A percentile compares a stretch with the other conserved stretches of the same genome.
These are phyloP conservation scores for Decorospora gaudefroyi DNA, from an alignment of 2,329 filamentous ascomycete species.

Conservation along the genomic window DNA sequence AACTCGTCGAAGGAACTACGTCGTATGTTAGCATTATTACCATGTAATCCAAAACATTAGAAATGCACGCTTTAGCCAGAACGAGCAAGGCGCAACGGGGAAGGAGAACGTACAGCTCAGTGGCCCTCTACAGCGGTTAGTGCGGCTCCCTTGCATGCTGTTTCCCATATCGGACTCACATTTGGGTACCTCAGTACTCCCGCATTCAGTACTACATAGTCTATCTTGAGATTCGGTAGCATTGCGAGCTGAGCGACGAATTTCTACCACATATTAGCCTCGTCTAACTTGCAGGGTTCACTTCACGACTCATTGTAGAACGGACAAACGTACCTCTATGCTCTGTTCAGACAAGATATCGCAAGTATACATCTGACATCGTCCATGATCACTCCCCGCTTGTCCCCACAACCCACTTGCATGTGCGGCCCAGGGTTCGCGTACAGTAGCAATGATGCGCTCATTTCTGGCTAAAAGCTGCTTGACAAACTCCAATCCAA, in stretches of 20 bases:
- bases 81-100: conserved; percentile 23
- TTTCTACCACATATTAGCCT: conserved; percentile 36
- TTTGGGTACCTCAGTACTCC: conserved; percentile 62
- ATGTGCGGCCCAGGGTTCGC: conserved; percentile 49
- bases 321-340: conserved; percentile 49
- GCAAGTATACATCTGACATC: conserved; percentile 56
- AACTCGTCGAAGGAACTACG: conserved; percentile 59
- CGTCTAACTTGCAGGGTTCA: not conserved
- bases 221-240: conserved; percentile 53
- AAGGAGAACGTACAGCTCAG: conserved; percentile 52
- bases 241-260: conserved; percentile 50
- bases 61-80: conserved; percentile 30
- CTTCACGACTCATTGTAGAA: not conserved
- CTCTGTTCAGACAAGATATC: conserved; percentile 60
- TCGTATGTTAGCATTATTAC: conserved; percentile 7
- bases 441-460: conserved; percentile 58
- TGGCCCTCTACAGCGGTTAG: conserved; percentile 53
- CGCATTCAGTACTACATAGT: conserved; percentile 62
- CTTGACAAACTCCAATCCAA: conserved; percentile 59
- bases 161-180: conserved; percentile 46
- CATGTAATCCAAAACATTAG: conserved; percentile 13
- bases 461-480: conserved; percentile 55
- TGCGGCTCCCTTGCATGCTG: conserved; percentile 21
- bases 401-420: conserved; percentile 50
- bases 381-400: conserved; percentile 52